Evolutionary conservation across 148 eudicot genomes (phyloP), one percentile per base, ranked within the genome.

Genomic region (Gaultheria prostrata): DNA sequence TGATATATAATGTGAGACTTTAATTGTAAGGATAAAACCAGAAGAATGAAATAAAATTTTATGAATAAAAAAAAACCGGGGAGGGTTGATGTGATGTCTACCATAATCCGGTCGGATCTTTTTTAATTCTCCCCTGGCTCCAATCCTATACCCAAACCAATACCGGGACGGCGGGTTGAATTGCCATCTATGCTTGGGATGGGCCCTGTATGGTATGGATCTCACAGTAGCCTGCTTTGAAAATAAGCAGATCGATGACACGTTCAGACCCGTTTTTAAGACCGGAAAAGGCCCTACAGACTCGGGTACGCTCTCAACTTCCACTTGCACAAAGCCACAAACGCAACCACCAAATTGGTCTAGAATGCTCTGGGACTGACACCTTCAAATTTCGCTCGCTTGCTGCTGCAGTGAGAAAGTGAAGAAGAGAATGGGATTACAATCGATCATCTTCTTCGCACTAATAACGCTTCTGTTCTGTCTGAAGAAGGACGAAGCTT

Each of bases 401-500:
- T 1, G 26, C 35, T 73, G 79, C 43, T 39, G 43, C 43, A 39
- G 43, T 39, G 43, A 39, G 43, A 39, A 0, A 39, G 43, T n/a
- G n/a, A n/a, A 39, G 35, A 32, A 50, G 67, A 78, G 59, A 75
- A 85, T 71, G 78, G 78, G 49, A 48, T 67, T 20, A 2, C 32
- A 21, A 21, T 54, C n/a, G 65, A 30, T 89, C 61, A 28, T 73
- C 76, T 30, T 49, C 65, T 35, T 86, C 33, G 8, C 50, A 30
- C 33, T 83, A 28, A 45, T 83, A 28, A 45, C 53, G 70, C 79
- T 82, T 51, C 28, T 87, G 10, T 24, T 80, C 20, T 49, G 61
- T 53, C 26, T 77, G 46, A 21, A 43, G 46, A 21, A 43, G 2
- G 65, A 74, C 18, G 81, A 80, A 81, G 89, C 92, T 79, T 87